Evolutionary conservation across 345 rosid species (phyloP).

Genomic region (Citrus australasica): DNA sequence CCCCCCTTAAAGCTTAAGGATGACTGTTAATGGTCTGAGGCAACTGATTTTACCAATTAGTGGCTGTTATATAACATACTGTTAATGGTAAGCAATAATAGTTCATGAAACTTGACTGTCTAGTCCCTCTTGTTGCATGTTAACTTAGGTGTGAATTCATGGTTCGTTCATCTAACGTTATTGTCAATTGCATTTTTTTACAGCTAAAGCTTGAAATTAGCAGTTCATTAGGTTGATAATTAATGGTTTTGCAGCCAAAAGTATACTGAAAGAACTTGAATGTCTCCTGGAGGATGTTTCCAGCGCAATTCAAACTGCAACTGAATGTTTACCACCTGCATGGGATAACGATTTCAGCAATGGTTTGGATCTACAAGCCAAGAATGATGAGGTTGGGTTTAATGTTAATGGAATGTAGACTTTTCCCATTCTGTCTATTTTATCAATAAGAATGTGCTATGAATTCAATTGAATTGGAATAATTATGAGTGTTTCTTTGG

Average conservation of each 20-base stretch:
- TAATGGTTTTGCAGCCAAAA: constrained; percentile 42
- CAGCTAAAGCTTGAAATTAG: neutral
- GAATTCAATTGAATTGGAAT: neutral
- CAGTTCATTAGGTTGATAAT: neutral
- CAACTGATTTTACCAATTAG: neutral
- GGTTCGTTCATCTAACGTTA: neutral
- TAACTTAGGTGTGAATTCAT: neutral
- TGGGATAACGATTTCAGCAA: constrained; percentile 24
- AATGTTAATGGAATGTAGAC: neutral
- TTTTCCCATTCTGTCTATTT: neutral
- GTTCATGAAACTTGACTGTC: neutral
- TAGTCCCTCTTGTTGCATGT: neutral
- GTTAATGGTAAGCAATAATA: neutral
- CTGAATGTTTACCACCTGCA: constrained; percentile 22
- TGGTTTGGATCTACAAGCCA: constrained; percentile 24
- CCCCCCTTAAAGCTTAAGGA: neutral
- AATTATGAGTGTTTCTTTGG: neutral
- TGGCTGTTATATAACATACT: neutral
- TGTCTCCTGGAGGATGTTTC: constrained; percentile 44
- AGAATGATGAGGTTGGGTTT: constrained; percentile 39
- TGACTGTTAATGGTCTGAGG: neutral
- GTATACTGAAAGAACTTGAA: constrained; percentile 52
- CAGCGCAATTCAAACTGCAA: constrained; percentile 31
- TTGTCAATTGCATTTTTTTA: neutral
- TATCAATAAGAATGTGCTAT: neutral